phyloP scores from a whole-genome alignment of 768 basidiomycete genomes.

The Mycena belliarum region DNA sequence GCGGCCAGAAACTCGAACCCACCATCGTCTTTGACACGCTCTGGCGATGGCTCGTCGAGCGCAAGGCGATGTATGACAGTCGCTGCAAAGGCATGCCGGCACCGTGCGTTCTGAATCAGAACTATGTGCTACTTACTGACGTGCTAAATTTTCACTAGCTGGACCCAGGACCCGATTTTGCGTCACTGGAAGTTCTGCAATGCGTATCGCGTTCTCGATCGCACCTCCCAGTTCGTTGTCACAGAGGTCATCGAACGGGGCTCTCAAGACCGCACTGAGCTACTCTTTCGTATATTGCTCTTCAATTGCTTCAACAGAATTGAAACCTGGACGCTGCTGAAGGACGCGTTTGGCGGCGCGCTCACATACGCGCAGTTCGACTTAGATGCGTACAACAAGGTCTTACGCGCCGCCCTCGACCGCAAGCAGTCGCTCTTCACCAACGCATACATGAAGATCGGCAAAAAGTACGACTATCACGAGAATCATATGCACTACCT shows the following conservation, averaged over 20 bases:
- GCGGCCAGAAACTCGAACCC: constrained; percentile 39
- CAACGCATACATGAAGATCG: constrained; percentile 70
- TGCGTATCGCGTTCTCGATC: constrained; percentile 73
- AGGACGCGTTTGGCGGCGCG: constrained; percentile 45
- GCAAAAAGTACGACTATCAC: constrained; percentile 51
- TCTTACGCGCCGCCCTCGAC: constrained; percentile 46
- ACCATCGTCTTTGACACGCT: constrained; percentile 63
- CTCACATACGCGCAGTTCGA: constrained; percentile 64
- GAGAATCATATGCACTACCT: constrained; percentile 64
- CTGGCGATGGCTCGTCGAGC: constrained; percentile 58
- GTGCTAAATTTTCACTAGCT: constrained; percentile 38
- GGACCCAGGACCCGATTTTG: constrained; percentile 69
- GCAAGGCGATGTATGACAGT: constrained; percentile 57
- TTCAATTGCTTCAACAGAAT: constrained; percentile 75
- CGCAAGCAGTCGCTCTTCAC: constrained; percentile 60
- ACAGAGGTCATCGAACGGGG: constrained; percentile 70
- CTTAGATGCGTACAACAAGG: constrained; percentile 49
- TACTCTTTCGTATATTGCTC: constrained; percentile 69
- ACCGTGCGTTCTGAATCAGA: constrained; percentile 45
- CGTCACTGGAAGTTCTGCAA: constrained; percentile 66
- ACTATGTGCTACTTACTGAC: not conserved
- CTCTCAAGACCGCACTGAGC: constrained; percentile 56
- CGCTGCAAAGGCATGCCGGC: constrained; percentile 48
- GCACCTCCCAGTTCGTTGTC: constrained; percentile 68
- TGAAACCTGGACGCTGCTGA: constrained; percentile 69